Base-by-base conservation (phyloP, 1,284 basidiomycete genomes). In the Psilocybe mexicana region DNA sequence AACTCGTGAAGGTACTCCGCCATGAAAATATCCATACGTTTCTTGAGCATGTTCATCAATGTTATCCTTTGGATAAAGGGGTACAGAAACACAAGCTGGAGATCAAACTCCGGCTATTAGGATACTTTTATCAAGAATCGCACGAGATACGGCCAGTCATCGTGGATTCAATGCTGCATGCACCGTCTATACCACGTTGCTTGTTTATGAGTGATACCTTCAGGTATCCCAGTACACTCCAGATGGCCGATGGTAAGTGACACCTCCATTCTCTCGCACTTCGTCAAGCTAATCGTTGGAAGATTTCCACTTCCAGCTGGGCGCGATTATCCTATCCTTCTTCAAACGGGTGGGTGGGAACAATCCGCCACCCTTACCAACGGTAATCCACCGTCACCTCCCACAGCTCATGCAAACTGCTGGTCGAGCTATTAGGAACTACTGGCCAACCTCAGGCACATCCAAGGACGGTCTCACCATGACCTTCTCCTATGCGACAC, bases 1-100 rank as follows among this genome's bases (percentile, higher is more conserved):
- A 44, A 25, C 38, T 43, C 3, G 50, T 25, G 30, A 46, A 24
- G 23, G n/a, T 33, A 45, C 36, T 54, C 18, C 52, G 46, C 36
- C 52, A 54, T 11, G 52, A 54, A 38, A 46, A 45, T 35, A 30
- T 54, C 23, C 33, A 46, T 33, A 55, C 42, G 7, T 28, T 48
- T 14, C 14, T 42, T 26, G 26, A 28, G 38, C 33, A 18, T 14
- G 26, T 48, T 3, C 14, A 30, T 12, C 36, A n/a, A 25, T 1
- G 23, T 8, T 18, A 54, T 7, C 25, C 18, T 5, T 12, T 8
- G n/a, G 35, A 48, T 14, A 40, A 42, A 12, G 23, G 14, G 8
- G n/a, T 47, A 42, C 18, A 25, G 23, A 24, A n/a, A 8, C 53
- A 55, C 26, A 55, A n/a, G 18, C 38, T 55, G 6, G 53, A 55